Percentiles rank a stretch among this genome's conserved stretches.
These are phyloP conservation scores for Monosporascus cannonballus DNA, from an alignment of 2,329 filamentous ascomycete species.

Conservation along the genomic window DNA sequence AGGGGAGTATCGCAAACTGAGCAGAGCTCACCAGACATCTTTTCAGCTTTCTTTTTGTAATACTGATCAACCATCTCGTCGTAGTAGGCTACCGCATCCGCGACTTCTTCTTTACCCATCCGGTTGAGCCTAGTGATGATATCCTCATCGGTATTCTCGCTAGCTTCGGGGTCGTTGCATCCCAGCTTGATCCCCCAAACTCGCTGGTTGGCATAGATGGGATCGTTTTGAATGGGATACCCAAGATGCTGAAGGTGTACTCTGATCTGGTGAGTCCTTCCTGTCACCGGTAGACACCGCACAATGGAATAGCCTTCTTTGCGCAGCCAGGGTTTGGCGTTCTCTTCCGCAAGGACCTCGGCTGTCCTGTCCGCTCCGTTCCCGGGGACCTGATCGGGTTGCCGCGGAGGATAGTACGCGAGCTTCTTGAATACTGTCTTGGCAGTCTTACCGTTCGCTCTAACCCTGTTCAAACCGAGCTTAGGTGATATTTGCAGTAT, in stretches of 20 bases:
- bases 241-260: constrained; percentile 94
- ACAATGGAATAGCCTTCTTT: constrained; percentile 88
- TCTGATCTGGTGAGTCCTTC: constrained; percentile 88
- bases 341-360: constrained; percentile 15
- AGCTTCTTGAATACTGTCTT: constrained; percentile 86
- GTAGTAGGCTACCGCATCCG: constrained; percentile 86
- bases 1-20: constrained; percentile 77
- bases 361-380: constrained; percentile 8
- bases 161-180: constrained; percentile 56
- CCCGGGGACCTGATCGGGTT: constrained; percentile 5
- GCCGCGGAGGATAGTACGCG: constrained; percentile 73
- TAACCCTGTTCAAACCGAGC: constrained; percentile 87
- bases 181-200: constrained; percentile 85
- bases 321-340: constrained; percentile 36
- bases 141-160: constrained; percentile 74
- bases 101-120: constrained; percentile 93
- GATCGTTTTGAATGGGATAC: constrained; percentile 93
- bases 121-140: constrained; percentile 77
- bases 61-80: constrained; percentile 91
- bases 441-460: constrained; percentile 85
- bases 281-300: constrained; percentile 86
- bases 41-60: constrained; percentile 85
- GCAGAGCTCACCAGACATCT: constrained; percentile 81
- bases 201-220: constrained; percentile 90
- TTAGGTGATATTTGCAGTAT: constrained; percentile 94